A percentile compares a stretch with the other conserved stretches of the same genome.
phyloP scores from a whole-genome alignment of 2,329 filamentous ascomycete genomes.

The Claviceps capensis region DNA sequence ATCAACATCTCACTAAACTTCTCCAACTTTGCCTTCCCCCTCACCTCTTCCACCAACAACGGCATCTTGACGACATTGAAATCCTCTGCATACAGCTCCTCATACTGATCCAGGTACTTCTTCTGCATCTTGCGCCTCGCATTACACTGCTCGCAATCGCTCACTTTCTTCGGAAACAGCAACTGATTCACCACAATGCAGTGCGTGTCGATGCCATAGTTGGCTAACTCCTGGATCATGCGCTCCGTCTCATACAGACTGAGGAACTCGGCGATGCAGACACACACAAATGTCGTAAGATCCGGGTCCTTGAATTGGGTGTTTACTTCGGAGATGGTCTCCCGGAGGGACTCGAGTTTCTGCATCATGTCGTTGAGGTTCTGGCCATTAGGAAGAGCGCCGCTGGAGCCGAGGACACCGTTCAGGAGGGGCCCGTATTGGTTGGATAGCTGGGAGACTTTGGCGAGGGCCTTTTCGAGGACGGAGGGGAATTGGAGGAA shows the following conservation, averaged over 20 bases:
- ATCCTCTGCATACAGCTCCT: constrained; percentile 87
- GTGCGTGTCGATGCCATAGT: constrained; percentile 91
- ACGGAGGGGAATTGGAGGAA: constrained; percentile 98
- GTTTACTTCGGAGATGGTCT: constrained; percentile 93
- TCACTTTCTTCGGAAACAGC: constrained; percentile 76
- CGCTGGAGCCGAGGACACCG: constrained; percentile 71
- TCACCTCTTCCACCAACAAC: constrained; percentile 83
- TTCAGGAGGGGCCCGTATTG: constrained; percentile 96
- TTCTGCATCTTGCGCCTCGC: constrained; percentile 95
- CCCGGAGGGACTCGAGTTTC: constrained; percentile 86
- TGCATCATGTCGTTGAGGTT: constrained; percentile 82
- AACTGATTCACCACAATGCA: constrained; percentile 97
- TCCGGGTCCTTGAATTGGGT: constrained; percentile 95
- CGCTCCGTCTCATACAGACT: constrained; percentile 96
- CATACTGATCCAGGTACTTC: constrained; percentile 97
- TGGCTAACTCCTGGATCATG: constrained; percentile 96
- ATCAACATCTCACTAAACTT: constrained; percentile 80
- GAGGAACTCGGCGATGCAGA: constrained; percentile 95
- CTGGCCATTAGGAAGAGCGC: constrained; percentile 73
- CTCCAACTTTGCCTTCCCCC: constrained; percentile 87
- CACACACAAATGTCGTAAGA: constrained; percentile 93
- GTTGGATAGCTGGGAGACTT: constrained; percentile 81
- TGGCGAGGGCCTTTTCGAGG: constrained; percentile 95
- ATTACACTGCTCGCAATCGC: constrained; percentile 88
- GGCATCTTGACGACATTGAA: constrained; percentile 99